Conservation (phyloP, 768 basidiomycete genomes). For the Tylopilus balloui region DNA sequence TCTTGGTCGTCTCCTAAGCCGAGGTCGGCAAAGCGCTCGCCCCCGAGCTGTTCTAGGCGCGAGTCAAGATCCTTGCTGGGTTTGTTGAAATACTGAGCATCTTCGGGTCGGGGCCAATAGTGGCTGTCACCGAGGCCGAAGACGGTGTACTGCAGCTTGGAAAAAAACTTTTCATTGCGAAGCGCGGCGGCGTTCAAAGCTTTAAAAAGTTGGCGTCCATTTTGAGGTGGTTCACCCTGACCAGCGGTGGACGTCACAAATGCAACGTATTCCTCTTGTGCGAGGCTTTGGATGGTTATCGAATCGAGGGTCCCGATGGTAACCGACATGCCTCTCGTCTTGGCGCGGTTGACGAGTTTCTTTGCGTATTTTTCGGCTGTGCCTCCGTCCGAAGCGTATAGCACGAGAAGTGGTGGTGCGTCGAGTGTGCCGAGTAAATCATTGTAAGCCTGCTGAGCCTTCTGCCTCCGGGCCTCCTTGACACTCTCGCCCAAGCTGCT, state of each 20-base stretch:
- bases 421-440: slow-evolving; percentile 81
- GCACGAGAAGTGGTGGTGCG: slow-evolving; percentile 79
- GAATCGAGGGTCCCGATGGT: slow-evolving; percentile 79
- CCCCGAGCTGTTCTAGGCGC: slow-evolving; percentile 75
- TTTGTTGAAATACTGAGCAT: slow-evolving; percentile 98
- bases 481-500: slow-evolving; percentile 80
- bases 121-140: slow-evolving; percentile 98
- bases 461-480: slow-evolving; percentile 75
- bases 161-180: slow-evolving; percentile 49
- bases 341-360: slow-evolving; percentile 75
- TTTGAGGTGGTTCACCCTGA: slow-evolving; percentile 97
- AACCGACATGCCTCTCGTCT: slow-evolving; percentile 76
- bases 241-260: slow-evolving; percentile 93
- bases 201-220: slow-evolving; percentile 88
- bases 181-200: slow-evolving; percentile 61
- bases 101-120: slow-evolving; percentile 97
- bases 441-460: slow-evolving; percentile 79
- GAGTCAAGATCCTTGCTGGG: slow-evolving; percentile 86
- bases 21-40: slow-evolving; percentile 63
- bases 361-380: slow-evolving; percentile 96
- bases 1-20: slow-evolving; percentile 97
- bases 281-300: slow-evolving; percentile 67
- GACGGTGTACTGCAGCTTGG: slow-evolving; percentile 71
- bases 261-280: slow-evolving; percentile 68
- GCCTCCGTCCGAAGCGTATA: slow-evolving; percentile 96